These are phyloP conservation scores for Lentinula detonsa DNA, from an alignment of 768 basidiomycete species.

Conservation along the genomic window DNA sequence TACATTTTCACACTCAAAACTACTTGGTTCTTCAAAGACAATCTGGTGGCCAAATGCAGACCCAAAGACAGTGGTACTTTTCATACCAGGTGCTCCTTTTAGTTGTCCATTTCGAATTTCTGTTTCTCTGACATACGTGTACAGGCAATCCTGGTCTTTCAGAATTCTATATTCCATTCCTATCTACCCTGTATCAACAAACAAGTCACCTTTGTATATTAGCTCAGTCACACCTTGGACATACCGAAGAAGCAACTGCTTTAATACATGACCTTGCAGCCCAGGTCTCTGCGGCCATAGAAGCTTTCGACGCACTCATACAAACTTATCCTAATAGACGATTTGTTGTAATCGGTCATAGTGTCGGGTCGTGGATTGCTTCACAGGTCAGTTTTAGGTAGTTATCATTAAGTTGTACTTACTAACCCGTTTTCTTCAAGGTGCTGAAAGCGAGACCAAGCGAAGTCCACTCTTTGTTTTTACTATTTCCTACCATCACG, in stretches of 20 bases:
- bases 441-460: slow-evolving; percentile 41
- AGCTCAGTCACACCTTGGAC: slow-evolving; percentile 60
- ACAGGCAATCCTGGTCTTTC: slow-evolving; percentile 54
- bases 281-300: slow-evolving; percentile 48
- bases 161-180: slow-evolving; percentile 63
- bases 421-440: slow-evolving; percentile 21
- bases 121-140: background rate
- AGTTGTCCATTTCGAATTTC: background rate
- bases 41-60: slow-evolving; percentile 43
- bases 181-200: slow-evolving; percentile 40
- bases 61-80: slow-evolving; percentile 33
- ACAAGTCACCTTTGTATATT: slow-evolving; percentile 41
- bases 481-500: slow-evolving; percentile 68
- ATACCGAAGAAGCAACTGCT: slow-evolving; percentile 37
- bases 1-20: slow-evolving; percentile 30
- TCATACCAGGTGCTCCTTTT: slow-evolving; percentile 38
- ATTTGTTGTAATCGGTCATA: slow-evolving; percentile 56
- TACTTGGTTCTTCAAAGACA: slow-evolving; percentile 37
- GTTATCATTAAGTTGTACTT: background rate
- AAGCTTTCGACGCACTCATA: slow-evolving; percentile 42
- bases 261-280: slow-evolving; percentile 14
- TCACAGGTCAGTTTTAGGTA: slow-evolving; percentile 38
- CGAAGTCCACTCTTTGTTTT: slow-evolving; percentile 36
- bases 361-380: slow-evolving; percentile 67
- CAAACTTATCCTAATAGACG: slow-evolving; percentile 25